Evolutionary conservation across 1,284 basidiomycete species (phyloP).

Genomic region (Ustilago sp.): DNA sequence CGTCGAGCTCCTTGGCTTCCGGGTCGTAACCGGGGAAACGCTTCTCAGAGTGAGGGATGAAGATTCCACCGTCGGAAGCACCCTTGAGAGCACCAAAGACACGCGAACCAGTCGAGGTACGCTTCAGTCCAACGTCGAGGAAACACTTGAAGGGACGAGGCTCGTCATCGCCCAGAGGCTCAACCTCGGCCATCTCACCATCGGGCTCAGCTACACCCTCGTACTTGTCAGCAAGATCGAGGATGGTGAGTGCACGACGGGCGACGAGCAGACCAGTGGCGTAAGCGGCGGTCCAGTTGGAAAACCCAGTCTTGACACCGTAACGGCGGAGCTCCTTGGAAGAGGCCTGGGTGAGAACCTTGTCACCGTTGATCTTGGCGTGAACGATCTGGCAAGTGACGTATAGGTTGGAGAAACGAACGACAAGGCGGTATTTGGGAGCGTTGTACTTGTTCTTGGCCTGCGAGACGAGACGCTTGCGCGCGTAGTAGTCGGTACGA

Average conservation of each 20-base stretch:
- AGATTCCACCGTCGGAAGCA: slow-evolving; percentile 97
- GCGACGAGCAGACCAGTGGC: slow-evolving; percentile 96
- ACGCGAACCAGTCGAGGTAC: slow-evolving; percentile 97
- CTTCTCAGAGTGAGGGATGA: slow-evolving; percentile 96
- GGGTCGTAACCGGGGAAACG: slow-evolving; percentile 98
- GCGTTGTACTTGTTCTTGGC: slow-evolving; percentile 99
- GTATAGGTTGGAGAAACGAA: slow-evolving; percentile 78
- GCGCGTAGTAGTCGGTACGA: slow-evolving; percentile 99
- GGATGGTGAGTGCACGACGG: slow-evolving; percentile 92
- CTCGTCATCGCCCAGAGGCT: slow-evolving; percentile 89
- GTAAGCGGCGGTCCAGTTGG: slow-evolving; percentile 99
- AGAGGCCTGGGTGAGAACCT: slow-evolving; percentile 78
- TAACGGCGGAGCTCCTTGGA: slow-evolving; percentile 94
- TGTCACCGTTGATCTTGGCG: slow-evolving; percentile 96
- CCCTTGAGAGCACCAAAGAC: slow-evolving; percentile 99
- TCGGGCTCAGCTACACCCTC: slow-evolving; percentile 93
- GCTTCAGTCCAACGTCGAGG: slow-evolving; percentile 97
- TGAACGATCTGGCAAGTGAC: slow-evolving; percentile 81
- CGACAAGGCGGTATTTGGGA: slow-evolving; percentile 97
- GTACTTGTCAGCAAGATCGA: slow-evolving; percentile 98
- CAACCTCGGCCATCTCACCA: slow-evolving; percentile 84
- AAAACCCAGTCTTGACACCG: slow-evolving; percentile 97
- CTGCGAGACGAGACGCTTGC: slow-evolving; percentile 94
- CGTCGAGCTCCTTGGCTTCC: slow-evolving; percentile 92
- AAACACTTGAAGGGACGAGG: slow-evolving; percentile 98